A percentile compares a stretch with the other conserved stretches of the same genome.
Evolutionary conservation across 208 protist species (phyloP).

Genomic region (Trichomonas vaginalis): DNA sequence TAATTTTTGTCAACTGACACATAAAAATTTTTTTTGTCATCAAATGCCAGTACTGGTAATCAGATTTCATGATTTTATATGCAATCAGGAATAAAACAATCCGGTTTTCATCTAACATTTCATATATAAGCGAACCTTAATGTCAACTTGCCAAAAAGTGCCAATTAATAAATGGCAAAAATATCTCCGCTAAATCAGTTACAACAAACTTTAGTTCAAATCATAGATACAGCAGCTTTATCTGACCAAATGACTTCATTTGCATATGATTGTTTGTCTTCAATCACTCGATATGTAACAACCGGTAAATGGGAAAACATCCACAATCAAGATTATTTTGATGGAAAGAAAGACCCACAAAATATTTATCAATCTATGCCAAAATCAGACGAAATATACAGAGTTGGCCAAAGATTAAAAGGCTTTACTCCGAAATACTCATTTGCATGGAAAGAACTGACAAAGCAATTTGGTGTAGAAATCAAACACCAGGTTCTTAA

Average conservation of each 20-base stretch:
- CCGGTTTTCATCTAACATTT: too few relatives aligned
- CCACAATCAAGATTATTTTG: not conserved
- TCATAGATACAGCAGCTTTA: not conserved
- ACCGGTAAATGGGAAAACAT: not conserved
- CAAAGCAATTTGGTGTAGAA: not conserved
- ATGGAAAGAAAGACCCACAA: not conserved
- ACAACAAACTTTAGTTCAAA: not conserved
- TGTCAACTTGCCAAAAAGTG: too few relatives aligned
- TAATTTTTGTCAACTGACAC: too few relatives aligned
- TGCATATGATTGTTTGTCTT: not conserved
- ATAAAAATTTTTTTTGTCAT: too few relatives aligned
- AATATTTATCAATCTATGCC: not conserved
- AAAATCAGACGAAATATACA: not conserved
- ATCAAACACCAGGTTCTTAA: not conserved
- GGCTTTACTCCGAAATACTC: not conserved
- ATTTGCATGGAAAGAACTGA: not conserved
- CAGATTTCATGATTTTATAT: too few relatives aligned
- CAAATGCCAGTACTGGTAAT: too few relatives aligned
- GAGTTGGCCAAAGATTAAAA: not conserved
- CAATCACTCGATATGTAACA: not conserved
- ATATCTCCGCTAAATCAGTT: not conserved
- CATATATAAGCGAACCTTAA: too few relatives aligned
- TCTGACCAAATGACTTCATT: not conserved
- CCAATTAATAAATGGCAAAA: not conserved
- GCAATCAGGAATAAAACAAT: too few relatives aligned